Evolutionary conservation across 2,329 filamentous ascomycete genomes (phyloP).

Genomic region (Sporothrix luriei): DNA sequence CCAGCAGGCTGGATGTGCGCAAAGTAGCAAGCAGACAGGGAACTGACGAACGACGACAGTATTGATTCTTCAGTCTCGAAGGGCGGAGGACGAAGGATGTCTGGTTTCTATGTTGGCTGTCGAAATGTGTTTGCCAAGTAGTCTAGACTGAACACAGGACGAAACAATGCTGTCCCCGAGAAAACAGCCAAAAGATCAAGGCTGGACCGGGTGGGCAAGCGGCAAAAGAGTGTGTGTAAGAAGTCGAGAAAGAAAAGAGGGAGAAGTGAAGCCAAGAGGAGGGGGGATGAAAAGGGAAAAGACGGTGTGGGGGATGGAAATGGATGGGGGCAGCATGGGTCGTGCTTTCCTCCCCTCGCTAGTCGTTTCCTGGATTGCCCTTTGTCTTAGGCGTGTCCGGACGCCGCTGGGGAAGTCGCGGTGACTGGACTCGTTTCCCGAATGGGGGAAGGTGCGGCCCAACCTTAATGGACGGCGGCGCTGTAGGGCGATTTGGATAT

Average conservation of each 20-base stretch:
- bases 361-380: not conserved
- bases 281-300: not conserved
- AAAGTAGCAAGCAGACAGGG: slow-evolving; percentile 4
- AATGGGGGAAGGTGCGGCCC: slow-evolving; percentile 19
- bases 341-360: slow-evolving; percentile 6
- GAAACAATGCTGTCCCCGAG: slow-evolving; percentile 13
- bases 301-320: slow-evolving; percentile 35
- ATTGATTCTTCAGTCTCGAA: not conserved
- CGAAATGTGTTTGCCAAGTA: not conserved
- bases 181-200: not conserved
- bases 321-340: slow-evolving; percentile 19
- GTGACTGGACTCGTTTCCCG: slow-evolving; percentile 18
- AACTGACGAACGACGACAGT: not conserved
- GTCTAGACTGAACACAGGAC: not conserved
- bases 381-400: slow-evolving; percentile 3
- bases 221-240: slow-evolving; percentile 10
- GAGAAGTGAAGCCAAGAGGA: slow-evolving; percentile 9
- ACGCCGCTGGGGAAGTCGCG: slow-evolving; percentile 16
- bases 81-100: not conserved
- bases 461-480: not conserved
- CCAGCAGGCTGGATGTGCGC: not conserved
- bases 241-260: slow-evolving; percentile 6
- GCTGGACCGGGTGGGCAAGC: slow-evolving; percentile 6
- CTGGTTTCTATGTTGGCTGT: not conserved
- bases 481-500: not conserved